A percentile compares a stretch with the other conserved stretches of the same genome.
Conservation (phyloP, 495 filamentous ascomycete species). For the Penicillium parvum region DNA sequence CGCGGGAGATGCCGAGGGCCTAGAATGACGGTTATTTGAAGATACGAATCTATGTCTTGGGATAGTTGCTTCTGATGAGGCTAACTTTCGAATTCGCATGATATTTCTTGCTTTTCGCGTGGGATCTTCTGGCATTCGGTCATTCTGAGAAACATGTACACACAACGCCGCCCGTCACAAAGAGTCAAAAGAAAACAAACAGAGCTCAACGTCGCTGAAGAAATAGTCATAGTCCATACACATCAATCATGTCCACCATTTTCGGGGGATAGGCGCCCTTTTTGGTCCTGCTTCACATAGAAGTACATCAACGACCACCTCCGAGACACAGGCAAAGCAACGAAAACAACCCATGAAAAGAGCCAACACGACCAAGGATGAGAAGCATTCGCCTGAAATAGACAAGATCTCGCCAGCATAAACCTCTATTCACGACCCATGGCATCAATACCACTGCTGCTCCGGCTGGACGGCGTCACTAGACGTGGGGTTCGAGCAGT, state of each 20-base stretch:
- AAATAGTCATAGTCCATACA: constrained; percentile 6
- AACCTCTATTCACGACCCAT: constrained; percentile 15
- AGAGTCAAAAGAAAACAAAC: background rate
- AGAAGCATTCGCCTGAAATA: background rate
- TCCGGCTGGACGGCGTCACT: constrained; percentile 23
- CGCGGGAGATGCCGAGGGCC: constrained; percentile 1
- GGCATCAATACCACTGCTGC: constrained; percentile 12
- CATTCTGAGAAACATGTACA: constrained; percentile 1
- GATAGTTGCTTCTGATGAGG: background rate
- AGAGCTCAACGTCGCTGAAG: constrained; percentile 3
- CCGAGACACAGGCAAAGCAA: constrained; percentile 1
- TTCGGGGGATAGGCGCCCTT: background rate
- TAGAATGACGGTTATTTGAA: too few relatives aligned
- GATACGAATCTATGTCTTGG: too few relatives aligned
- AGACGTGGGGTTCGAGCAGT: constrained; percentile 43
- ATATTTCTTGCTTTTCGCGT: background rate
- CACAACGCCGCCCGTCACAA: background rate
- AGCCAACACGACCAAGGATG: background rate
- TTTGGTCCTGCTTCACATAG: constrained; percentile 7
- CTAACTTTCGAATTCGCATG: too few relatives aligned
- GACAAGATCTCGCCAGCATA: too few relatives aligned
- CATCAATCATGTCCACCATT: constrained; percentile 11
- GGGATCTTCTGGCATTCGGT: background rate
- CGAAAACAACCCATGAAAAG: constrained; percentile 4
- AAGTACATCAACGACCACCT: constrained; percentile 8